phyloP scores from a whole-genome alignment of 768 basidiomycete species.

The Omphalotus guepiniiformis region DNA sequence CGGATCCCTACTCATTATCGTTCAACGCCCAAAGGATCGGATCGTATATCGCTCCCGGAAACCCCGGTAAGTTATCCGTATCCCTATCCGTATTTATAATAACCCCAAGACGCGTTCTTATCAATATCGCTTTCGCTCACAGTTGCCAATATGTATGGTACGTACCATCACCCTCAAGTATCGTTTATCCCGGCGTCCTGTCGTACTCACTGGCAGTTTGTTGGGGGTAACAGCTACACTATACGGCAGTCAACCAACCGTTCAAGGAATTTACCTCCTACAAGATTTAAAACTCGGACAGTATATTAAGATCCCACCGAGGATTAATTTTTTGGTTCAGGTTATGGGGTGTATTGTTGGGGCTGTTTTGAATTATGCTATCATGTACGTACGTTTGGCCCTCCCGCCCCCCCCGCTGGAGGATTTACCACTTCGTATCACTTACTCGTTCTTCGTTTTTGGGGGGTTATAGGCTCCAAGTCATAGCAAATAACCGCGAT shows the following conservation, averaged over 20 bases:
- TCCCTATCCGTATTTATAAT: conserved; percentile 1
- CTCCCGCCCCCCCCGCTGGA: no score
- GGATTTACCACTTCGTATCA: no score
- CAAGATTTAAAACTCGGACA: conserved; percentile 38
- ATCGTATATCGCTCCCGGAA: conserved; percentile 25
- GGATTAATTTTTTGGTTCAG: conserved; percentile 43
- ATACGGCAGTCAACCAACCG: conserved; percentile 28
- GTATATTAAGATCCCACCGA: conserved; percentile 39
- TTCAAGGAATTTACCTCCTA: conserved; percentile 36
- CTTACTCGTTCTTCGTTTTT: no score
- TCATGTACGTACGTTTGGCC: no score
- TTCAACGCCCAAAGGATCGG: conserved; percentile 17
- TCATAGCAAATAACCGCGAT: no score
- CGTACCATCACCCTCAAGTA: no score
- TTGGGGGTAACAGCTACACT: no score
- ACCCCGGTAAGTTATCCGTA: conserved; percentile 21
- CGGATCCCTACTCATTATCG: conserved; percentile 15
- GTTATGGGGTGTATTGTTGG: conserved; percentile 31
- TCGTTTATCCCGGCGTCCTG: no score
- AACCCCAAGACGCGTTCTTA: neutral
- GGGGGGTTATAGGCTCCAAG: no score
- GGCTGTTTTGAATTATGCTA: no score
- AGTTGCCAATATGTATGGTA: conserved; percentile 32
- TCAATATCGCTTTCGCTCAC: conserved; percentile 16
- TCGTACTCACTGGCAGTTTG: no score